Evolutionary conservation across 495 filamentous ascomycete species (phyloP).

Genomic region (Achaetomiella virescens): DNA sequence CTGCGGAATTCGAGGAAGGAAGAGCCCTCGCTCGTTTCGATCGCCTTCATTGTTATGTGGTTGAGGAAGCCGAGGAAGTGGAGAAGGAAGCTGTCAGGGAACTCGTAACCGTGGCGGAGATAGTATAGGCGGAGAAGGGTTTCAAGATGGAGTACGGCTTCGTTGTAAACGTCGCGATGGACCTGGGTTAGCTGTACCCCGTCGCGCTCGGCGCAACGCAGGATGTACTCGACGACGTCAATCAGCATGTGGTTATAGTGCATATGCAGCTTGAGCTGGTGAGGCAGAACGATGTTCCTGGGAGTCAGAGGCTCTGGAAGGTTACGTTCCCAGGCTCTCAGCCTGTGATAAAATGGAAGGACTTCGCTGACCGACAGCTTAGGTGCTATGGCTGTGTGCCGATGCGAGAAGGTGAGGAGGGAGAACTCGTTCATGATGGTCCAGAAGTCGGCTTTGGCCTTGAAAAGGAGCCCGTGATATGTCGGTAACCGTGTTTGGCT

Average conservation of each 20-base stretch:
- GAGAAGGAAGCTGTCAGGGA: conserved; percentile 28
- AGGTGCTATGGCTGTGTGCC: background rate
- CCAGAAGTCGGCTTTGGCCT: conserved; percentile 33
- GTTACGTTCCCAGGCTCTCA: conserved; percentile 21
- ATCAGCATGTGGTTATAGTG: conserved; percentile 24
- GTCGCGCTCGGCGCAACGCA: conserved; percentile 17
- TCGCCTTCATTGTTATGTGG: conserved; percentile 26
- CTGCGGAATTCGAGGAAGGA: conserved; percentile 22
- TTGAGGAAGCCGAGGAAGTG: conserved; percentile 30
- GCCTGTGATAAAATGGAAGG: conserved; percentile 26
- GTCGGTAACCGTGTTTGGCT: conserved; percentile 20
- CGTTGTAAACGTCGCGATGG: conserved; percentile 17
- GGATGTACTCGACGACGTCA: conserved; percentile 19
- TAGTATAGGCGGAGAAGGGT: conserved; percentile 37
- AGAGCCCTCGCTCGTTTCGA: conserved; percentile 11
- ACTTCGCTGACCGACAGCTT: conserved; percentile 17
- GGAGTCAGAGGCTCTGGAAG: conserved; percentile 33
- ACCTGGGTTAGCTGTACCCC: background rate
- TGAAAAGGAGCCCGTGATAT: conserved; percentile 24
- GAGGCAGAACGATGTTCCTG: conserved; percentile 30
- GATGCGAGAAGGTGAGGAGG: conserved; percentile 12
- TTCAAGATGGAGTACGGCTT: conserved; percentile 29
- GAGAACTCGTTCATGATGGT: conserved; percentile 29
- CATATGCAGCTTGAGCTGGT: conserved; percentile 34
- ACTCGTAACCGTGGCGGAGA: conserved; percentile 37